phyloP scores from a whole-genome alignment of 2,329 filamentous ascomycete genomes.

The Amesomyces nigricolor region DNA sequence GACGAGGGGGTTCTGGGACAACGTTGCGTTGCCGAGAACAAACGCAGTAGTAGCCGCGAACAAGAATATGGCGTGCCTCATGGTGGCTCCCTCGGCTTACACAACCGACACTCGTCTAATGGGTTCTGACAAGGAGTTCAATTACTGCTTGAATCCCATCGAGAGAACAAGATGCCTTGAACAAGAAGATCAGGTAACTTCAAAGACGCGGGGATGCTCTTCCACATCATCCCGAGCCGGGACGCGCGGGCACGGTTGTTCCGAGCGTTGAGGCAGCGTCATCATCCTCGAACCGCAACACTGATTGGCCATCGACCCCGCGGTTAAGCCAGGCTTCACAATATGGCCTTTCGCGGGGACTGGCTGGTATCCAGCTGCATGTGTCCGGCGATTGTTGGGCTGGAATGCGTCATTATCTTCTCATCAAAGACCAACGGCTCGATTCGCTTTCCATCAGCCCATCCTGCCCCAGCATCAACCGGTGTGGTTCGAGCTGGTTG shows the following conservation, averaged over 20 bases:
- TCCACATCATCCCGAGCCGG: neutral
- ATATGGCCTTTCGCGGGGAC: neutral
- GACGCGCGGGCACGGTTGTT: conserved; percentile 2
- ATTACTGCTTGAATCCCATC: neutral
- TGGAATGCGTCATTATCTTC: conserved; percentile 10
- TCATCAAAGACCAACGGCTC: neutral
- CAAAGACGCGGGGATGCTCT: neutral
- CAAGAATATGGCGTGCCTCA: conserved; percentile 13
- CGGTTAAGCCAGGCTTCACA: conserved; percentile 1
- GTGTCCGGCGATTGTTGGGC: neutral
- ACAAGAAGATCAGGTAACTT: neutral
- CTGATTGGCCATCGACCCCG: conserved; percentile 11
- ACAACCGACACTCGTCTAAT: neutral
- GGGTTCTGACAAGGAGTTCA: neutral
- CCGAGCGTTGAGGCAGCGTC: neutral
- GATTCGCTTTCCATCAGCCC: too few relatives aligned
- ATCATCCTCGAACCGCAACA: neutral
- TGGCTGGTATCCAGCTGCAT: neutral
- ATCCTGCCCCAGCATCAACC: too few relatives aligned
- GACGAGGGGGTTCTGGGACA: conserved; percentile 8
- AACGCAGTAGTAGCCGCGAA: conserved; percentile 19
- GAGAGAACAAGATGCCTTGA: neutral
- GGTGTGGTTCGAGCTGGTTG: too few relatives aligned
- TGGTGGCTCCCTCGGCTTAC: neutral
- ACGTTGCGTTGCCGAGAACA: neutral